Percentiles rank a stretch among this genome's conserved stretches.
phyloP scores from a whole-genome alignment of 225 moss, liverwort and hornwort species.

The Pleurozium schreberi region DNA sequence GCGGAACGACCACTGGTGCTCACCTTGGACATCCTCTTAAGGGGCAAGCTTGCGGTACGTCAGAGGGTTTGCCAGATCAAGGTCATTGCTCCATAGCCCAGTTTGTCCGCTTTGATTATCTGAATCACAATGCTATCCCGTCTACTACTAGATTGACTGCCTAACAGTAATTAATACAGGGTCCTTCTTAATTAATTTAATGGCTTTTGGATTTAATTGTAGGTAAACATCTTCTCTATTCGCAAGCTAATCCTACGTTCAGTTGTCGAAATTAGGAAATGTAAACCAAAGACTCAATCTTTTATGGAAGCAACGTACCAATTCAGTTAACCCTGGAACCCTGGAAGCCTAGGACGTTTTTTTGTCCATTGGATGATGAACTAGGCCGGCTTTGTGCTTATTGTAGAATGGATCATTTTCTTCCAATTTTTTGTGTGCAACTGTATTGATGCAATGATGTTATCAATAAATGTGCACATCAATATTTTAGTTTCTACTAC shows the following conservation, averaged over 20 bases:
- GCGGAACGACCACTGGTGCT: not conserved
- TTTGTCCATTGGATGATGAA: not conserved
- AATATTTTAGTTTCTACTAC: too few relatives aligned
- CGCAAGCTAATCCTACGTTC: not conserved
- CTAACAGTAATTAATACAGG: not conserved
- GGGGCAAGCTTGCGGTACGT: not conserved
- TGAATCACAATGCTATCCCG: not conserved
- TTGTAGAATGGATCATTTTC: not conserved
- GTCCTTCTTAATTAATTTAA: not conserved
- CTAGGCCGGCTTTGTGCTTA: not conserved
- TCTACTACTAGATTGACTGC: not conserved
- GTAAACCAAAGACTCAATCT: not conserved
- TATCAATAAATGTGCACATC: too few relatives aligned
- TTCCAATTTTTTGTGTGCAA: not conserved
- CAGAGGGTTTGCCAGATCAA: not conserved
- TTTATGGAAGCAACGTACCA: not conserved
- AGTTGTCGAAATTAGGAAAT: not conserved
- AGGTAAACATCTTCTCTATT: not conserved
- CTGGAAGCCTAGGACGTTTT: not conserved
- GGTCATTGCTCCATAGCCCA: not conserved
- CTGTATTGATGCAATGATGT: not conserved
- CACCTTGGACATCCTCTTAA: not conserved
- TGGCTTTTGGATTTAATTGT: not conserved
- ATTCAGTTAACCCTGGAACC: not conserved
- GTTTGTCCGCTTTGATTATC: not conserved